Conservation (phyloP, 768 basidiomycete genomes). For the Plicaturopsis crispa region DNA sequence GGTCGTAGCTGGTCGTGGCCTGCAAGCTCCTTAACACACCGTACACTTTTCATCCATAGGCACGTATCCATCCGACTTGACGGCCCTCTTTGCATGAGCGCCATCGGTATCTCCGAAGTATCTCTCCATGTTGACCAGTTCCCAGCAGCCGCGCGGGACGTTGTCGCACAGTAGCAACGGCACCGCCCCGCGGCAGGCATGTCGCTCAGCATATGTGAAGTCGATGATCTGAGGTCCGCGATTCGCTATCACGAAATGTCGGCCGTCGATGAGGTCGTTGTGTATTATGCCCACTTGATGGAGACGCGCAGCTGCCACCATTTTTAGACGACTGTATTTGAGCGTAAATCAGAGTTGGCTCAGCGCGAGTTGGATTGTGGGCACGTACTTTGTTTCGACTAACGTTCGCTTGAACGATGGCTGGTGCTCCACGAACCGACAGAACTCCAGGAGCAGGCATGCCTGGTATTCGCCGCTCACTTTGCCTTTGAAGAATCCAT, state of each 20-base stretch:
- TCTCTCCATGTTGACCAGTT: slow-evolving; percentile 13
- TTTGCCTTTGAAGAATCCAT: slow-evolving; percentile 27
- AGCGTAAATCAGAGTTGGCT: neutral
- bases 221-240: slow-evolving; percentile 27
- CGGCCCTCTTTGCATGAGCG: no score
- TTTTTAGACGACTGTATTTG: slow-evolving; percentile 20
- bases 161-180: slow-evolving; percentile 8
- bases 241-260: slow-evolving; percentile 23
- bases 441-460: slow-evolving; percentile 32
- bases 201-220: slow-evolving; percentile 23
- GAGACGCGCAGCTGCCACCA: slow-evolving; percentile 24
- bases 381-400: slow-evolving; percentile 14
- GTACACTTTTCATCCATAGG: no score
- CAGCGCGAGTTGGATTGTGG: slow-evolving; percentile 7
- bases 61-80: no score
- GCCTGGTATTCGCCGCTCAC: slow-evolving; percentile 17
- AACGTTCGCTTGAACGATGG: slow-evolving; percentile 5
- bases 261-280: slow-evolving; percentile 21
- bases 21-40: no score
- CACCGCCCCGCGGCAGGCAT: slow-evolving; percentile 17
- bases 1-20: no score
- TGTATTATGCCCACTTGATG: slow-evolving; percentile 30
- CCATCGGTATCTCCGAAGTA: slow-evolving; percentile 3
- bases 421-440: slow-evolving; percentile 13
- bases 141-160: slow-evolving; percentile 12